Evolutionary conservation across 2,329 filamentous ascomycete species (phyloP).

Genomic region (Trichoderma harzianum): DNA sequence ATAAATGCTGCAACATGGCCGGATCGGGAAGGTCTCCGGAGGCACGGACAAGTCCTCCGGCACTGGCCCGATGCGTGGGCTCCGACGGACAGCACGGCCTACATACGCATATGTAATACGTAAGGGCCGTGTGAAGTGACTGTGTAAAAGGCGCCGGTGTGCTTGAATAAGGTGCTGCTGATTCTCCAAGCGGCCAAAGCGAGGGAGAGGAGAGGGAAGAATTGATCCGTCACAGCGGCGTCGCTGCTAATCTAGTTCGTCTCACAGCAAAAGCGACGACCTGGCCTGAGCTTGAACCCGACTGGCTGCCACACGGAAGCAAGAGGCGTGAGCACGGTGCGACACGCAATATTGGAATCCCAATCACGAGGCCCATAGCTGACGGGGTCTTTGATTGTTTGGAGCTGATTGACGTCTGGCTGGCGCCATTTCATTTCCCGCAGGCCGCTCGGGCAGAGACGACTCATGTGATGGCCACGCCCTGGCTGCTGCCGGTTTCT

Average conservation of each 20-base stretch:
- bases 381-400: constrained; percentile 10
- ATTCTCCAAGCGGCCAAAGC: background rate
- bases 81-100: background rate
- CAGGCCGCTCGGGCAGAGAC: constrained; percentile 2
- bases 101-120: background rate
- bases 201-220: background rate
- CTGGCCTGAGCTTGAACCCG: background rate
- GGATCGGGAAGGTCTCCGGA: constrained; percentile 14
- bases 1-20: background rate
- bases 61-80: constrained; percentile 3
- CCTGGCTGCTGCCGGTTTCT: background rate
- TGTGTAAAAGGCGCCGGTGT: background rate
- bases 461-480: constrained; percentile 8
- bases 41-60: constrained; percentile 1
- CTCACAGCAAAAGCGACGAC: background rate
- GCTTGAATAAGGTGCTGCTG: background rate
- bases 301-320: constrained; percentile 3
- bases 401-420: constrained; percentile 15
- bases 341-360: constrained; percentile 16
- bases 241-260: background rate
- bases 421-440: constrained; percentile 12
- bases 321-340: constrained; percentile 16
- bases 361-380: constrained; percentile 16
- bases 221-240: background rate
- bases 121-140: background rate